Base-by-base conservation (phyloP, 768 basidiomycete species). In the Leucocoprinus sp. region DNA sequence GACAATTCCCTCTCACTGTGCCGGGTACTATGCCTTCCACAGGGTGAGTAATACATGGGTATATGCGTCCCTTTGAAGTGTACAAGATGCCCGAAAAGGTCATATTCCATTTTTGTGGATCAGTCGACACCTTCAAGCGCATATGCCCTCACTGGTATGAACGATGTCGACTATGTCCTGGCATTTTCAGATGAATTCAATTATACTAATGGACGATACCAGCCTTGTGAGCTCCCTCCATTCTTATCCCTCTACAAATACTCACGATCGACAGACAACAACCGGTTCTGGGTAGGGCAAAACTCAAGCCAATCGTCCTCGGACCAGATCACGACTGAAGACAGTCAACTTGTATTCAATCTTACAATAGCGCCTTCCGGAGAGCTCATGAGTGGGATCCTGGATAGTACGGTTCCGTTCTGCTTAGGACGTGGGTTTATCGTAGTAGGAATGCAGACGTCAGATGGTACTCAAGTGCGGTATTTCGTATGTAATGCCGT, bases 101-200 rank as follows among this genome's bases (percentile, higher is more conserved):
- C 45, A 21, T 26, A 4, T 14, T 33, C 37, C 9, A 33, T 37
- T 7, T 49, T 18, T 22, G 75, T 93, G 55, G 92, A 95, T 64
- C 45, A 57, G 2, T 76, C 76, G 14, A 93, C 91, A 1, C 90
- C 90, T 0, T 52, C 62, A 0, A 39, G 42, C 1, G 85, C 76
- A 2, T 69, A 68, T 50, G 69, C 76, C 0, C 70, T 83, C 18
- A 80, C 69, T 2, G 89, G 88, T 1, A 86, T 73, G 51, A 87
- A 93, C 60, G 81, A 83, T 4, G 41, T 77, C 33, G 56, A 69
- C 0, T 92, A 90, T 56, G 69, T 77, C 33, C 66, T 83, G 36
- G 79, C 84, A 17, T 90, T 86, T 58, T 79, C 75, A 3, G 85
- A 89, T 61, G 86, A 88, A 65, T 90, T 90, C 61, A 74, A 85